These are phyloP conservation scores for Rossbeevera mucosa DNA, from an alignment of 768 basidiomycete genomes.

Conservation along the genomic window DNA sequence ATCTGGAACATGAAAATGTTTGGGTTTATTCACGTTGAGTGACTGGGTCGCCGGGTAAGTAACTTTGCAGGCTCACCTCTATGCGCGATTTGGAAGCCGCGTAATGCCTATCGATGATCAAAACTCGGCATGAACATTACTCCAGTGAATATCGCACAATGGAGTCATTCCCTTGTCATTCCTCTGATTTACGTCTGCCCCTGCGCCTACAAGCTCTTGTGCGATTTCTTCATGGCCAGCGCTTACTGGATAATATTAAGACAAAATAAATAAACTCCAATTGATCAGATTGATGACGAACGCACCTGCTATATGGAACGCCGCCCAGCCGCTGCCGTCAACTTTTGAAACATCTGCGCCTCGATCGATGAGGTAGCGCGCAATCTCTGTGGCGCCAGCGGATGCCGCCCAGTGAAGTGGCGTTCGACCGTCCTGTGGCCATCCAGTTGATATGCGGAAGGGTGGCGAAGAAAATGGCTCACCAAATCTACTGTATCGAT, in stretches of 20 bases:
- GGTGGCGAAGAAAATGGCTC: constrained; percentile 7
- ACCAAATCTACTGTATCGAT: constrained; percentile 64
- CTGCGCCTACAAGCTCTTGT: constrained; percentile 73
- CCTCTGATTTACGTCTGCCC: constrained; percentile 72
- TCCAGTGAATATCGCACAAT: constrained; percentile 47
- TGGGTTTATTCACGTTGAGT: constrained; percentile 16
- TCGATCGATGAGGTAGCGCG: constrained; percentile 63
- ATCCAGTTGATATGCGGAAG: neutral
- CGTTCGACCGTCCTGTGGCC: constrained; percentile 65
- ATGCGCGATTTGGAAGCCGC: constrained; percentile 89
- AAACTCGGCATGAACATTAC: neutral
- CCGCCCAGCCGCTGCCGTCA: constrained; percentile 71
- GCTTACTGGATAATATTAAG: constrained; percentile 49
- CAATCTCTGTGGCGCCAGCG: constrained; percentile 64
- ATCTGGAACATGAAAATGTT: constrained; percentile 58
- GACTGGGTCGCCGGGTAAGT: constrained; percentile 16
- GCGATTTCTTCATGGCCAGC: constrained; percentile 76
- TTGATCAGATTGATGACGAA: neutral
- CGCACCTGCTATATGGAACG: constrained; percentile 75
- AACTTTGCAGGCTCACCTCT: constrained; percentile 47
- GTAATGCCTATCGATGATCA: constrained; percentile 63
- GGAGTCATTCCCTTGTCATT: constrained; percentile 84
- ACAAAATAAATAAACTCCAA: neutral
- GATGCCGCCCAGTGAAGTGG: constrained; percentile 86
- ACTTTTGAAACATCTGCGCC: constrained; percentile 60